These are phyloP conservation scores for Zarea fungicola DNA, from an alignment of 2,329 filamentous ascomycete species.

Conservation along the genomic window DNA sequence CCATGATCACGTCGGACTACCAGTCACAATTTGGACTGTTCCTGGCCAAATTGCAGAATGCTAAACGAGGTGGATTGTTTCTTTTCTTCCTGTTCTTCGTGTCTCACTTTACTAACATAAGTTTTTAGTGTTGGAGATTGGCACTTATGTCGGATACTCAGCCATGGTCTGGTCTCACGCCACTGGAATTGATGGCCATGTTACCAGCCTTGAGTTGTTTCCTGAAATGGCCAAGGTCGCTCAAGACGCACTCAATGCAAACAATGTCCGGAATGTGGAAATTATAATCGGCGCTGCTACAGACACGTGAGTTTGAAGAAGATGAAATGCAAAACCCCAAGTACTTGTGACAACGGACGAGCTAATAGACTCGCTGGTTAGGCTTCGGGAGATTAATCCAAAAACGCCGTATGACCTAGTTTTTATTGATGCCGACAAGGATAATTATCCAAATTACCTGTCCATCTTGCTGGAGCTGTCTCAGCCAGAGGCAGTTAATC, in stretches of 20 bases:
- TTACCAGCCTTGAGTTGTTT: conserved; percentile 38
- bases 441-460: conserved; percentile 36
- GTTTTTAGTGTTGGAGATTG: conserved; percentile 40
- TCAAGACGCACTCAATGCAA: conserved; percentile 26
- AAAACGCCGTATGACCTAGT: conserved; percentile 37
- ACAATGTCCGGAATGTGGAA: conserved; percentile 32
- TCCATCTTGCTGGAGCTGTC: conserved; percentile 31
- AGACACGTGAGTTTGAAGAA: conserved; percentile 32
- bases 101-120: too few relatives aligned
- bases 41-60: conserved; percentile 35
- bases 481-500: conserved; percentile 19
- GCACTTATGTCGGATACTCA: conserved; percentile 46
- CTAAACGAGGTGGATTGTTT: conserved; percentile 33
- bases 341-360: too few relatives aligned
- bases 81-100: too few relatives aligned
- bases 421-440: conserved; percentile 41
- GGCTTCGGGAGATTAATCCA: conserved; percentile 23
- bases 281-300: conserved; percentile 35
- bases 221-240: conserved; percentile 32
- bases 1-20: conserved; percentile 37
- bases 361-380: conserved; percentile 2
- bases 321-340: too few relatives aligned
- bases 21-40: conserved; percentile 37
- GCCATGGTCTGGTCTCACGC: conserved; percentile 43
- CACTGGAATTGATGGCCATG: conserved; percentile 37